These are phyloP conservation scores for Daldinia sp. DNA, from an alignment of 2,329 filamentous ascomycete species.

Conservation along the genomic window DNA sequence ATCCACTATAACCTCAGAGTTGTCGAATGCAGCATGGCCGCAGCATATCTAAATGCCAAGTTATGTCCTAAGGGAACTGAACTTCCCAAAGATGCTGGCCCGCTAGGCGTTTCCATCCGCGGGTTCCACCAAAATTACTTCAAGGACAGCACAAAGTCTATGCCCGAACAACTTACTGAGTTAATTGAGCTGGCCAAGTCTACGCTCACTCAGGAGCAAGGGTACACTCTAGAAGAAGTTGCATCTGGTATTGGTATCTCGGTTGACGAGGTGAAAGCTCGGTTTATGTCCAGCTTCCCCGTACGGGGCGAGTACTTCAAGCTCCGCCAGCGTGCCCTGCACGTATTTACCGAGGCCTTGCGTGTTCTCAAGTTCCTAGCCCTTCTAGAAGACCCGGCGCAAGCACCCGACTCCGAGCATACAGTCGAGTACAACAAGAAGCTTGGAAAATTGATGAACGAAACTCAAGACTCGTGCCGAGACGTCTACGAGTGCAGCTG, in stretches of 20 bases:
- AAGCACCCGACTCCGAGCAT: conserved; percentile 60
- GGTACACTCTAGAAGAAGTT: conserved; percentile 90
- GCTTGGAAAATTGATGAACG: conserved; percentile 87
- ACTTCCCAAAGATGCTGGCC: conserved; percentile 82
- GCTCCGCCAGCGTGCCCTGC: conserved; percentile 86
- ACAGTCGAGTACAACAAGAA: conserved; percentile 72
- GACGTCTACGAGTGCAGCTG: conserved; percentile 93
- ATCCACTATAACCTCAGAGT: conserved; percentile 97
- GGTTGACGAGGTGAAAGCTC: conserved; percentile 77
- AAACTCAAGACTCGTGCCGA: conserved; percentile 88
- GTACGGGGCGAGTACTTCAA: conserved; percentile 89
- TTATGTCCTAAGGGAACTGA: conserved; percentile 67
- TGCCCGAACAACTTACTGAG: conserved; percentile 77
- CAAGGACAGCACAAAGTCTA: conserved; percentile 61
- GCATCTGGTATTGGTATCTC: conserved; percentile 76
- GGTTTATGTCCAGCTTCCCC: conserved; percentile 89
- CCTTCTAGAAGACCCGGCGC: conserved; percentile 71
- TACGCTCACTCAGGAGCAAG: conserved; percentile 80
- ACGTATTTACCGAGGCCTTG: conserved; percentile 90
- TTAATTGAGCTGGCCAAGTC: conserved; percentile 77
- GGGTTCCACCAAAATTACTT: conserved; percentile 91
- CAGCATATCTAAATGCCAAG: conserved; percentile 72
- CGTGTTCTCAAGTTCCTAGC: conserved; percentile 87
- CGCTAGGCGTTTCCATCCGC: conserved; percentile 83
- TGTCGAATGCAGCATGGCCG: conserved; percentile 92